Percentiles rank a stretch among this genome's conserved stretches.
Conservation (phyloP, 441 rosid species). For the Viola pubescens region DNA sequence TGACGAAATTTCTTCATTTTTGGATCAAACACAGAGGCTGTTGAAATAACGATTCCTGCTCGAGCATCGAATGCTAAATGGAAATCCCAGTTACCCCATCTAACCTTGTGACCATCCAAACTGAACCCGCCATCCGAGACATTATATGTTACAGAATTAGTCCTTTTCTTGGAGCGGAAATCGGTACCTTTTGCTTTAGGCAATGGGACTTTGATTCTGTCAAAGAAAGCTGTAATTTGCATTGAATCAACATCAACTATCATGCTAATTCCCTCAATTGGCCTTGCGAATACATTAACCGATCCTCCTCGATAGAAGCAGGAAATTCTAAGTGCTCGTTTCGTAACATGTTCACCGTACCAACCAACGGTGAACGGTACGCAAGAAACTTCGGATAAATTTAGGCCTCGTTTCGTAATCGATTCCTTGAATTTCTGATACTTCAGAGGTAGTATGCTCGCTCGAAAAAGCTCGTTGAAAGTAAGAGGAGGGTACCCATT, state of each 20-base stretch:
- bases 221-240: slow-evolving; percentile 40
- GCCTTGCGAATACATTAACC: slow-evolving; percentile 63
- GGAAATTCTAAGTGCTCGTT: slow-evolving; percentile 40
- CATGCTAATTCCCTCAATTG: slow-evolving; percentile 61
- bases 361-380: slow-evolving; percentile 62
- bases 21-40: slow-evolving; percentile 50
- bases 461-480: slow-evolving; percentile 42
- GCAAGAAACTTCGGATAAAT: slow-evolving; percentile 64
- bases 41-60: slow-evolving; percentile 50
- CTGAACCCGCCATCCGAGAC: slow-evolving; percentile 33
- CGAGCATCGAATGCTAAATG: slow-evolving; percentile 60
- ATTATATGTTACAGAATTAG: slow-evolving; percentile 31
- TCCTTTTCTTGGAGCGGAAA: slow-evolving; percentile 29
- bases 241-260: slow-evolving; percentile 61
- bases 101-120: slow-evolving; percentile 36
- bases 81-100: slow-evolving; percentile 70
- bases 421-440: slow-evolving; percentile 44
- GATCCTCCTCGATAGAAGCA: slow-evolving; percentile 60
- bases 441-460: slow-evolving; percentile 43
- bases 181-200: slow-evolving; percentile 62
- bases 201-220: slow-evolving; percentile 42
- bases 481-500: slow-evolving; percentile 63
- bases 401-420: slow-evolving; percentile 34
- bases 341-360: slow-evolving; percentile 52
- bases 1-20: slow-evolving; percentile 26